Base-by-base conservation (phyloP, 192 early-diverging fungal genomes). In the Allomyces macrogynus region DNA sequence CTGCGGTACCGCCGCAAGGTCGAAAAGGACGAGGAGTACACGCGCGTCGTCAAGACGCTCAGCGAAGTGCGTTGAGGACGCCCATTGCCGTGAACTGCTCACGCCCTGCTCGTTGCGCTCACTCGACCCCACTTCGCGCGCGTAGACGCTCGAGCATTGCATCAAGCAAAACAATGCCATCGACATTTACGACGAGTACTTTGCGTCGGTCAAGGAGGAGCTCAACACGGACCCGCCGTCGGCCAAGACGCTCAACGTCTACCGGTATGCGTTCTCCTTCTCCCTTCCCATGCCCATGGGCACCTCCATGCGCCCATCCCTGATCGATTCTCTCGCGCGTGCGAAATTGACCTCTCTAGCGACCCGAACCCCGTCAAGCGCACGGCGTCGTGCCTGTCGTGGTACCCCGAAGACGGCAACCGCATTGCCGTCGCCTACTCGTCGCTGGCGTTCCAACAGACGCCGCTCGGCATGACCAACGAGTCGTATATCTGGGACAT, bases 91-190 rank as follows among this genome's bases (percentile, higher is more conserved):
- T 8, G 0, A 40, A n/a, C n/a, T n/a, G 32, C 32, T 7, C 7
- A 7, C 32, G 7, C 5, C 7, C 32, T 7, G 32, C n/a, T 8
- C 32, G 5, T 8, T 8, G 5, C 32, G 32, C 32, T 40, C 32
- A 40, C 32, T 40, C 32, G 32, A 40, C 32, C 32, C 7, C 32
- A 40, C 32, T 8, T 3, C 8, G 32, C 32, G 32, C 7, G 8
- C 32, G 23, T 25, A 77, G 76, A 16, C 69, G 8, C 79, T 83
- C 78, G 81, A 83, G 67, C 78, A 81, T 60, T 80, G 75, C 65
- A 81, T 83, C 42, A 83, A 82, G 65, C 81, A 83, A 71, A 83
- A 83, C 67, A 83, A 83, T 62, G 81, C 81, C 42, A 83, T 83
- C 61, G 81, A 83, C 68, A 83, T 83, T 69, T 83, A 83, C 68